phyloP scores from a whole-genome alignment of 2,329 filamentous ascomycete genomes.

The Byssothecium circinans region DNA sequence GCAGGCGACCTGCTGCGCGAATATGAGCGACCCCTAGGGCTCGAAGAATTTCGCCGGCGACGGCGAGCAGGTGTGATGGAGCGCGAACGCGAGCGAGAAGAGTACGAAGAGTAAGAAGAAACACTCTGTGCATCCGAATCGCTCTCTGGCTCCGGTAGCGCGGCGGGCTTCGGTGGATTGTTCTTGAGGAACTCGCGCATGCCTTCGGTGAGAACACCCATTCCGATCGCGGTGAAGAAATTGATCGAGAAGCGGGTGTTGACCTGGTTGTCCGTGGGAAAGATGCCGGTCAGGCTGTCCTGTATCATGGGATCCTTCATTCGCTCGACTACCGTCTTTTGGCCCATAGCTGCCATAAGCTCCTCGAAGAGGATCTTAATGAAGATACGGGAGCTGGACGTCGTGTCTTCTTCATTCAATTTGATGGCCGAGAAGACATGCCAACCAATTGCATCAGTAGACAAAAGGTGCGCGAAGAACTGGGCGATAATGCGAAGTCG shows the following conservation, averaged over 20 bases:
- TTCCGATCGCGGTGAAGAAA: conserved; percentile 97
- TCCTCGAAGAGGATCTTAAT: conserved; percentile 98
- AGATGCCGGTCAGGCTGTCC: conserved; percentile 79
- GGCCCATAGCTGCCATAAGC: conserved; percentile 80
- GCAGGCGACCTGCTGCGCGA: conserved; percentile 31
- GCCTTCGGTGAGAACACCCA: conserved; percentile 91
- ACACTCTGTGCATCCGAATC: conserved; percentile 33
- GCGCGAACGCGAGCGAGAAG: conserved; percentile 29
- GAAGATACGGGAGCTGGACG: conserved; percentile 94
- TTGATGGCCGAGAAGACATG: conserved; percentile 83
- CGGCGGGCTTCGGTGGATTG: conserved; percentile 75
- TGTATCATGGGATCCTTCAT: conserved; percentile 75
- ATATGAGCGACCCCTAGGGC: conserved; percentile 22
- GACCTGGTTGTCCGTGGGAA: conserved; percentile 83
- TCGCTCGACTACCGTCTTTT: conserved; percentile 74
- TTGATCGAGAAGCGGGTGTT: conserved; percentile 98
- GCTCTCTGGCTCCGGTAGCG: conserved; percentile 46
- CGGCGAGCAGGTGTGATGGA: conserved; percentile 18
- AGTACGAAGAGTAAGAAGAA: conserved; percentile 35
- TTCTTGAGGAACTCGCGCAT: conserved; percentile 92
- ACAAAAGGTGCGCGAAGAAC: conserved; percentile 90
- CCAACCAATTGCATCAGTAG: conserved; percentile 88
- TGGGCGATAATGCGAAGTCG: conserved; percentile 90
- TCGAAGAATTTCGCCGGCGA: neutral
- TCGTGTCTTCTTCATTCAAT: conserved; percentile 95